Evolutionary conservation across 2,329 filamentous ascomycete genomes (phyloP).

Genomic region (Amylocarpus encephaloides): DNA sequence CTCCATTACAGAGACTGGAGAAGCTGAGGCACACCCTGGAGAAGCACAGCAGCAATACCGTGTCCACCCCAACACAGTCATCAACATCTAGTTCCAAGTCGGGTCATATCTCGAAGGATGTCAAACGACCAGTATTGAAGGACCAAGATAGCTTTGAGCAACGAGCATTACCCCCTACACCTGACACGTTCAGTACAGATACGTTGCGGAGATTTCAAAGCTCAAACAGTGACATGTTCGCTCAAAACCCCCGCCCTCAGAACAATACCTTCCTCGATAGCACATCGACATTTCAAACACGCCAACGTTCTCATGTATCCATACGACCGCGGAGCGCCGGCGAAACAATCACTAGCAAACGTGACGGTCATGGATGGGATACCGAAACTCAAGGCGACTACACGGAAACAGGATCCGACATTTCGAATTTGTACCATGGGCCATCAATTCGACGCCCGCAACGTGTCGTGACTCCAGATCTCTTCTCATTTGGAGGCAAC

Average conservation of each 20-base stretch:
- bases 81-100: constrained; percentile 7
- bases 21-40: constrained; percentile 33
- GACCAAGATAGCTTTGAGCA: constrained; percentile 35
- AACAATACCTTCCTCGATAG: constrained; percentile 18
- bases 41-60: constrained; percentile 17
- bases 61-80: constrained; percentile 9
- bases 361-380: constrained; percentile 33
- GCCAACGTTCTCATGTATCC: constrained; percentile 21
- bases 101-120: constrained; percentile 7
- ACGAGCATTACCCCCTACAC: constrained; percentile 30
- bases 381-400: constrained; percentile 27
- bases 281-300: constrained; percentile 17
- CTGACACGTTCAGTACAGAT: constrained; percentile 31
- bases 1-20: constrained; percentile 47
- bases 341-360: constrained; percentile 29
- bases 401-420: constrained; percentile 23
- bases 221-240: constrained; percentile 40
- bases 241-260: constrained; percentile 23
- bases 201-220: constrained; percentile 40
- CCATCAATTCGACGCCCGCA: constrained; percentile 6
- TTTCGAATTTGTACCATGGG: constrained; percentile 18
- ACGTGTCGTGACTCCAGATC: constrained; percentile 16
- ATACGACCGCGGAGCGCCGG: constrained; percentile 30
- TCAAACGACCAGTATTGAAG: constrained; percentile 11
- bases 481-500: constrained; percentile 21